phyloP scores from a whole-genome alignment of 164 flowering plant species.

The Platanus orientalis region DNA sequence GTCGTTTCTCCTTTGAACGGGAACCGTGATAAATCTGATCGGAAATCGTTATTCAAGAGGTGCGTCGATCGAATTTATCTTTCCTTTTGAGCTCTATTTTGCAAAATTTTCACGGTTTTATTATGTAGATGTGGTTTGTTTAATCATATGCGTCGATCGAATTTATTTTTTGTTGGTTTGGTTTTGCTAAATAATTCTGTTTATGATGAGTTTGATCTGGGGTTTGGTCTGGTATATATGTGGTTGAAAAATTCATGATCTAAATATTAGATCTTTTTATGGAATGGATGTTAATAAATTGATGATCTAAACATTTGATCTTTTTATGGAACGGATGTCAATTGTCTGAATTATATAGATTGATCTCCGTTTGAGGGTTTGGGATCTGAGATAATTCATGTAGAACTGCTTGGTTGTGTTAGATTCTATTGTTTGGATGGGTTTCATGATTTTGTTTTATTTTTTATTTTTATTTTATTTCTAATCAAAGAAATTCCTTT shows the following conservation, averaged over 20 bases:
- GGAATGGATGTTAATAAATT: too few species aligned
- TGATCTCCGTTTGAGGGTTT: slow-evolving; percentile 6
- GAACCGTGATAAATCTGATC: background rate
- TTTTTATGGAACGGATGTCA: too few species aligned
- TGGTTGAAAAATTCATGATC: background rate
- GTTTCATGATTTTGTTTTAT: too few species aligned
- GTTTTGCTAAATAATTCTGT: slow-evolving; percentile 3
- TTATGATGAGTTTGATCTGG: slow-evolving; percentile 13
- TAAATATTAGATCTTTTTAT: background rate
- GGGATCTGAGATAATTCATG: background rate
- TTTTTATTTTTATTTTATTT: too few species aligned
- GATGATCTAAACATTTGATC: too few species aligned
- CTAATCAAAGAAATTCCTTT: too few species aligned
- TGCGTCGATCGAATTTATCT: slow-evolving; percentile 1
- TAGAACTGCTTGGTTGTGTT: too few species aligned
- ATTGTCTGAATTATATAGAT: background rate
- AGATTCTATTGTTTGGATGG: too few species aligned
- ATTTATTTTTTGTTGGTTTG: background rate
- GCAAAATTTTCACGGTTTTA: background rate
- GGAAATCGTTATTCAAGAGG: too few species aligned
- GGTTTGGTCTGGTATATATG: background rate
- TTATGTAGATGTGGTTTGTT: background rate
- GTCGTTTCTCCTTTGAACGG: background rate
- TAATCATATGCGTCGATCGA: too few species aligned
- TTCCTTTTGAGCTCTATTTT: background rate